A percentile compares a stretch with the other conserved stretches of the same genome.
Evolutionary conservation across 2,329 filamentous ascomycete genomes (phyloP).

Genomic region (Fusarium sp.): DNA sequence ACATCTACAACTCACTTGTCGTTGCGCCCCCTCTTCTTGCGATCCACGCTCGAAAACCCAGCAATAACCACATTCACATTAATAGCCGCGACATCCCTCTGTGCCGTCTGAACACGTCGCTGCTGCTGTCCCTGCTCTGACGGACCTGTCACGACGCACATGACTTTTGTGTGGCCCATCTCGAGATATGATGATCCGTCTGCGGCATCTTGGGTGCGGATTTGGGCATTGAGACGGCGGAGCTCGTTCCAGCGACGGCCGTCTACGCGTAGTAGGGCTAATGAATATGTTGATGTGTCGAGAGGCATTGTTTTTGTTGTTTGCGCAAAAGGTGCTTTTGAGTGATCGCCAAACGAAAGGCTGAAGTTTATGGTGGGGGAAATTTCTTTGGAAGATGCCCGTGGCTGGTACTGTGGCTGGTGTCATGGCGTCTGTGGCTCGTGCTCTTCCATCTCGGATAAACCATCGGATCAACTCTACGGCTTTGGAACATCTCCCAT

Average conservation of each 20-base stretch:
- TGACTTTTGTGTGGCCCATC: constrained; percentile 97
- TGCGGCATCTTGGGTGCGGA: constrained; percentile 90
- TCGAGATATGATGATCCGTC: constrained; percentile 95
- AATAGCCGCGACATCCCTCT: constrained; percentile 67
- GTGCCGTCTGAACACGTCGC: constrained; percentile 58
- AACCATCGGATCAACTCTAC: constrained; percentile 36
- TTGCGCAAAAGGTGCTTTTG: constrained; percentile 7
- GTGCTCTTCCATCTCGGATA: constrained; percentile 12
- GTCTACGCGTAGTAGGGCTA: constrained; percentile 85
- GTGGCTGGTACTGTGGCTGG: constrained; percentile 43
- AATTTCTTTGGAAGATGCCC: constrained; percentile 29
- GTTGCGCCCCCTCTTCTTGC: constrained; percentile 78
- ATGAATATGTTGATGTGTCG: constrained; percentile 90
- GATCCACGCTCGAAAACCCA: constrained; percentile 88
- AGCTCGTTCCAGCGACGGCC: constrained; percentile 97
- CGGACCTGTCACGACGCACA: constrained; percentile 91
- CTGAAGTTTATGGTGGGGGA: constrained; percentile 40
- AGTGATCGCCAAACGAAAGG: constrained; percentile 14
- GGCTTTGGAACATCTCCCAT: constrained; percentile 39
- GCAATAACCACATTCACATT: constrained; percentile 87
- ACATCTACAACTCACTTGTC: constrained; percentile 75
- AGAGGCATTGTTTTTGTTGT: constrained; percentile 77
- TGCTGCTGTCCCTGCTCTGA: constrained; percentile 68
- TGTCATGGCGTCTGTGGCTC: background rate
- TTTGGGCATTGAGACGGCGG: constrained; percentile 86